These are phyloP conservation scores for Coniochaeta hoffmannii DNA, from an alignment of 2,329 filamentous ascomycete genomes.

Conservation along the genomic window DNA sequence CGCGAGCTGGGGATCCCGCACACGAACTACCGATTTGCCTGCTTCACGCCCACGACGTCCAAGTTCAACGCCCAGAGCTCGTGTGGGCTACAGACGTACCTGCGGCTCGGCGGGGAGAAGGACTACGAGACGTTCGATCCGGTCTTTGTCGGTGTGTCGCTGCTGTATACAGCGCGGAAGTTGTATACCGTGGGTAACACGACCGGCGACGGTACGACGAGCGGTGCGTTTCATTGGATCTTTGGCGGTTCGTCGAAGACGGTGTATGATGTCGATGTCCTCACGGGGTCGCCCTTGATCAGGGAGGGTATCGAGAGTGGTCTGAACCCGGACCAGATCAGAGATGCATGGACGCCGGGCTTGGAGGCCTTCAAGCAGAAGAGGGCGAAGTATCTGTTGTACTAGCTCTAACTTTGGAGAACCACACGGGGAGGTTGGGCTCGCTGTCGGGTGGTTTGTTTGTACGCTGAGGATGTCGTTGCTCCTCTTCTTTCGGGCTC, in stretches of 20 bases:
- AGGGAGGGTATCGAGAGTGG: slow-evolving; percentile 9
- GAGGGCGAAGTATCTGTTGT: slow-evolving; percentile 8
- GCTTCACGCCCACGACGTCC: slow-evolving; percentile 9
- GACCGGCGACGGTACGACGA: slow-evolving; percentile 1
- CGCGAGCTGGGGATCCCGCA: slow-evolving; percentile 3
- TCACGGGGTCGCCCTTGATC: slow-evolving; percentile 8
- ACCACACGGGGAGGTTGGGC: too few relatives aligned
- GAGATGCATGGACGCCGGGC: slow-evolving; percentile 6
- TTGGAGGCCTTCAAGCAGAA: slow-evolving; percentile 6
- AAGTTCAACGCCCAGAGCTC: slow-evolving; percentile 4
- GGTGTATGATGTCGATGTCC: slow-evolving; percentile 7
- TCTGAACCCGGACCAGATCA: slow-evolving; percentile 8
- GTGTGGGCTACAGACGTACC: slow-evolving; percentile 9
- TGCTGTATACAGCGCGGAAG: slow-evolving; percentile 8
- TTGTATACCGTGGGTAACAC: slow-evolving; percentile 7
- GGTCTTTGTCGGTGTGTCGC: slow-evolving; percentile 4
- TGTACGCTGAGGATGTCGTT: too few relatives aligned
- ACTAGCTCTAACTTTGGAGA: too few relatives aligned
- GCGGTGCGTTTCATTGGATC: slow-evolving; percentile 7
- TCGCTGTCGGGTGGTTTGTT: too few relatives aligned
- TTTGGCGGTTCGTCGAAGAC: background rate
- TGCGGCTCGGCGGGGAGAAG: background rate
- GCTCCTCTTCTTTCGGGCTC: too few relatives aligned
- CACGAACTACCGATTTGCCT: slow-evolving; percentile 9
- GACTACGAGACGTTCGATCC: slow-evolving; percentile 6